These are phyloP conservation scores for Pseudogymnoascus sp. DNA, from an alignment of 2,329 filamentous ascomycete species.

Conservation along the genomic window DNA sequence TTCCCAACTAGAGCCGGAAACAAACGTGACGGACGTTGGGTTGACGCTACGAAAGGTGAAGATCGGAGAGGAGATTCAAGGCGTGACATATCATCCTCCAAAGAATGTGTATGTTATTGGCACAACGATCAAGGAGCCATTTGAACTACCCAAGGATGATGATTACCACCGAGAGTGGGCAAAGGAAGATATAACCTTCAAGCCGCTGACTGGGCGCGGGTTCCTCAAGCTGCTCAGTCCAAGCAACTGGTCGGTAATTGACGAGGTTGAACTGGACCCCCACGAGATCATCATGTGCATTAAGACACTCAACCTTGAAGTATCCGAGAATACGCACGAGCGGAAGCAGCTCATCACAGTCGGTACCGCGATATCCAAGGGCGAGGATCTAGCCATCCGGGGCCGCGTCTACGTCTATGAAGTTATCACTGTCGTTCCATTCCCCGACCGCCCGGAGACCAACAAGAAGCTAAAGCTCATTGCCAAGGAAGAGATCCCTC, in stretches of 20 bases:
- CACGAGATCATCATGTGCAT: conserved; percentile 75
- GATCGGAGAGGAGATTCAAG: conserved; percentile 62
- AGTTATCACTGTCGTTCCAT: conserved; percentile 82
- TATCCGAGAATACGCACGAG: conserved; percentile 86
- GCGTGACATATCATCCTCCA: conserved; percentile 68
- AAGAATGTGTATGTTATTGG: conserved; percentile 70
- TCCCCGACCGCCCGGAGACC: conserved; percentile 78
- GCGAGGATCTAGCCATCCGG: conserved; percentile 81
- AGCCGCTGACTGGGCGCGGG: conserved; percentile 64
- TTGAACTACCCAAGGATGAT: conserved; percentile 80
- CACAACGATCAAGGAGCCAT: conserved; percentile 60
- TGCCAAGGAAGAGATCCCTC: conserved; percentile 81
- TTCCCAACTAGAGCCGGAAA: conserved; percentile 60
- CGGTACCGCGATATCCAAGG: conserved; percentile 77
- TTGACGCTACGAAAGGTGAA: conserved; percentile 67
- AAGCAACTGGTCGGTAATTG: conserved; percentile 68
- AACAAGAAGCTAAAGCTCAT: conserved; percentile 79
- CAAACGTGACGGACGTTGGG: conserved; percentile 65
- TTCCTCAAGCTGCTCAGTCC: conserved; percentile 73
- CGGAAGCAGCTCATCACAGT: conserved; percentile 74
- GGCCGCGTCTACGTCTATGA: conserved; percentile 88
- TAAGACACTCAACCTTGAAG: conserved; percentile 75
- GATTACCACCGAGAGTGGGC: conserved; percentile 73
- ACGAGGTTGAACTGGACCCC: conserved; percentile 64
- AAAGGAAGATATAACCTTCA: conserved; percentile 55